Evolutionary conservation across 2,329 filamentous ascomycete species (phyloP), one percentile per base, ranked within the genome.

Genomic region (Plectosphaerella plurivora): DNA sequence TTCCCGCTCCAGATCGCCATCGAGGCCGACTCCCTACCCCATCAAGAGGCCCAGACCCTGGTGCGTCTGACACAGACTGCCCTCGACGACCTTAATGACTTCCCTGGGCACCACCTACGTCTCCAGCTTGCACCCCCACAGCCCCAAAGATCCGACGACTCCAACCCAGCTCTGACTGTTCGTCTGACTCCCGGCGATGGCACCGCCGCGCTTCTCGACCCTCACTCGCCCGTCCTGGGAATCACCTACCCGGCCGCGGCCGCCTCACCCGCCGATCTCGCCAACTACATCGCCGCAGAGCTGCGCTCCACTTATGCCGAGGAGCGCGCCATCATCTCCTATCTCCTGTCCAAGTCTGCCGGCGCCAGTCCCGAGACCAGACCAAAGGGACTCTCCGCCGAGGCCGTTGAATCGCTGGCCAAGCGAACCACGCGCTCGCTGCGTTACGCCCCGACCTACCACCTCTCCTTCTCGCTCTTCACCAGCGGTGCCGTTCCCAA

Each of bases 401-500:
- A 83, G 33, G 72, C 77, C 1, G 73, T 78, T 22, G 82, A 83
- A 41, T 74, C 78, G 1, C 75, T 83, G 60, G 81, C 72, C 61
- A 87, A 77, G 79, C 88, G 91, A 55, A 89, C 89, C 36, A 94
- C 89, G 3, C 81, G 91, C 49, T 91, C 91, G 1, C 81, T 97
- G 63, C 95, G 93, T 66, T 96, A 97, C 66, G 88, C 94, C 4
- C 86, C 92, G 14, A 96, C 90, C 0, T 99, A 97, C 66, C 94
- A 99, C 65, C 76, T 99, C 25, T 96, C 92, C 0, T 96, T 99
- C 65, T 99, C 94, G 0, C 78, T 99, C 3, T 97, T 99, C 66
- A 94, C 91, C 0, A 87, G 88, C 12, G 85, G 85, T 1, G 81
- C 87, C 1, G 68, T 76, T 0, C 94, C 94, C 2, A 96, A 88